phyloP scores from a whole-genome alignment of 2,329 filamentous ascomycete species.

The Aspergillus novoparasiticus region DNA sequence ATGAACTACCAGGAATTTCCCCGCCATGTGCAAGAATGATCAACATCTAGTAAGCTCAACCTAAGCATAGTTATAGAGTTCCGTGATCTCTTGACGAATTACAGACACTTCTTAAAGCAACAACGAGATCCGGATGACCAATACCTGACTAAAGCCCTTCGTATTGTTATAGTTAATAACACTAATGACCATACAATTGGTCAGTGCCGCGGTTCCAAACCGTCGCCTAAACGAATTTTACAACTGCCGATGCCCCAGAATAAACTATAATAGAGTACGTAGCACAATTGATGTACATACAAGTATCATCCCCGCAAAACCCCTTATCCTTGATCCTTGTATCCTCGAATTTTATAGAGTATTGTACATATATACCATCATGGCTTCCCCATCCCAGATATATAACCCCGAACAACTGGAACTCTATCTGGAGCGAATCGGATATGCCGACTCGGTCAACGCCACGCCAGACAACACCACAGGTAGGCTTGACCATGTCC shows the following conservation, averaged over 20 bases:
- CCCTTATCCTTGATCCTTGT: background rate
- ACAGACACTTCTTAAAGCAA: too few species aligned
- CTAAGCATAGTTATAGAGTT: background rate
- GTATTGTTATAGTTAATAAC: background rate
- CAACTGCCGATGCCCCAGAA: background rate
- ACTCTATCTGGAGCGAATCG: conserved; percentile 38
- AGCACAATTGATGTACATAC: background rate
- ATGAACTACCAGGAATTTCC: background rate
- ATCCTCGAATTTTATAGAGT: background rate
- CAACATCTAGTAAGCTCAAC: background rate
- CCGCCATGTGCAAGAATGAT: background rate
- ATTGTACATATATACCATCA: background rate
- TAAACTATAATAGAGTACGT: too few species aligned
- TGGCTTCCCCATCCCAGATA: conserved; percentile 10
- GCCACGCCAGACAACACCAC: conserved; percentile 14
- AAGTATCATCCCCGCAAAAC: background rate
- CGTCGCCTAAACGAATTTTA: background rate
- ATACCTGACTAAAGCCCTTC: background rate
- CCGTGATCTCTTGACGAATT: too few species aligned
- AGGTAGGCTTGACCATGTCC: conserved; percentile 28
- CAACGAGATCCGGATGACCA: background rate
- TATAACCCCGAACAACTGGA: conserved; percentile 41
- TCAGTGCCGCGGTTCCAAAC: background rate
- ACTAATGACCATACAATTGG: background rate
- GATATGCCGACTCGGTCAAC: conserved; percentile 21